A percentile compares a stretch with the other conserved stretches of the same genome.
Evolutionary conservation across 2,329 filamentous ascomycete genomes (phyloP).

Genomic region (Ilyonectria robusta): DNA sequence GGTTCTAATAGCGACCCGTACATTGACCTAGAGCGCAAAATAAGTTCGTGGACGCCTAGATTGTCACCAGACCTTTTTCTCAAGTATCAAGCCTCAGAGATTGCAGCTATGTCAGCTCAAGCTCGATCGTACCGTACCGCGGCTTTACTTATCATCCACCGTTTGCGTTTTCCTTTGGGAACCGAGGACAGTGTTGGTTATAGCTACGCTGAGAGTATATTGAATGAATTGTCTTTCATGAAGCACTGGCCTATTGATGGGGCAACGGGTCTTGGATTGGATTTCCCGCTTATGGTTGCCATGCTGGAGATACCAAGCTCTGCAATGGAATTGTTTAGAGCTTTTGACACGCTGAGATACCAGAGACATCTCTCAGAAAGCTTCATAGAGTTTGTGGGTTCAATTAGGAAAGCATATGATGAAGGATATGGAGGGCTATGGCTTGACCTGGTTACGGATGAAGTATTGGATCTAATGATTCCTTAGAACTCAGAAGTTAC

Average conservation of each 20-base stretch:
- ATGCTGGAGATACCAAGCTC: slow-evolving; percentile 26
- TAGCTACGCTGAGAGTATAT: slow-evolving; percentile 20
- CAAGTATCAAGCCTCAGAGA: slow-evolving; percentile 15
- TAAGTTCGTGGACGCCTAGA: slow-evolving; percentile 23
- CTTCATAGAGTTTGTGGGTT: slow-evolving; percentile 13
- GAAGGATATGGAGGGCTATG: slow-evolving; percentile 29
- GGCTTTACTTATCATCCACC: slow-evolving; percentile 34
- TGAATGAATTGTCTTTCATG: slow-evolving; percentile 23
- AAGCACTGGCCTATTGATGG: slow-evolving; percentile 8
- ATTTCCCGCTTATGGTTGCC: slow-evolving; percentile 33
- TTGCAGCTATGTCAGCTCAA: slow-evolving; percentile 28
- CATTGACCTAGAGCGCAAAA: slow-evolving; percentile 22
- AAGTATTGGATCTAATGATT: too few relatives aligned
- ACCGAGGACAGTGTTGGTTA: slow-evolving; percentile 21
- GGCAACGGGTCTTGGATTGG: slow-evolving; percentile 26
- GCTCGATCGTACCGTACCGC: slow-evolving; percentile 29
- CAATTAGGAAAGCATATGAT: slow-evolving; percentile 22
- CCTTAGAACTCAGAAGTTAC: too few relatives aligned
- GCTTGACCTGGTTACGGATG: slow-evolving; percentile 7
- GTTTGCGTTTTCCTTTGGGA: slow-evolving; percentile 33
- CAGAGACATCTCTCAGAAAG: slow-evolving; percentile 14
- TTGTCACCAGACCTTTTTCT: slow-evolving; percentile 5
- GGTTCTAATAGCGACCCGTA: slow-evolving; percentile 13
- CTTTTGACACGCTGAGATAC: slow-evolving; percentile 1
- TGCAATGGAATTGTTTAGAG: slow-evolving; percentile 12